Percentiles rank a stretch among this genome's conserved stretches.
phyloP scores from a whole-genome alignment of 305 asterid genomes.

The Galium porrigens region DNA sequence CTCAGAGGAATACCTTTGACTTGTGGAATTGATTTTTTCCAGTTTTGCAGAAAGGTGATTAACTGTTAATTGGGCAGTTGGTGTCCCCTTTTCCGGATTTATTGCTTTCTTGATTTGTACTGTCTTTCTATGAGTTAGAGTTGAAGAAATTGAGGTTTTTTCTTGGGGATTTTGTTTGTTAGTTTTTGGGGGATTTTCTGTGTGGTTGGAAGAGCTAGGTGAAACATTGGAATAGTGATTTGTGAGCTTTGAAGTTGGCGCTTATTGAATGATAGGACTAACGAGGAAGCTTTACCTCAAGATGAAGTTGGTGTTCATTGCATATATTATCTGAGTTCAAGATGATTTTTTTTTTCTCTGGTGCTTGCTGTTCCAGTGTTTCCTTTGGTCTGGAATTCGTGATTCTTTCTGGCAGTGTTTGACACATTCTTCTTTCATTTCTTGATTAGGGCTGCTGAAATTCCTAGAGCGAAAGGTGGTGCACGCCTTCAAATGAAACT shows the following conservation, averaged over 20 bases:
- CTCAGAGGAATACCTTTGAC: not conserved
- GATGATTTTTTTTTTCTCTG: not conserved
- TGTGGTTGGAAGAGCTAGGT: constrained; percentile 7
- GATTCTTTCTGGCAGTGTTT: not conserved
- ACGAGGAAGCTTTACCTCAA: not conserved
- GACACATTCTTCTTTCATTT: constrained; percentile 13
- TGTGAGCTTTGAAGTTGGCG: not conserved
- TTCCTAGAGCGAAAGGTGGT: constrained; percentile 71
- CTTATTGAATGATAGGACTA: not conserved
- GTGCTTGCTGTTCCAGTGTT: not conserved
- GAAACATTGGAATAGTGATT: not conserved
- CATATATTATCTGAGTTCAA: not conserved
- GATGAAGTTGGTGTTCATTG: too few relatives aligned
- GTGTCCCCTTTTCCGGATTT: not conserved
- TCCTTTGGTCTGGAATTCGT: not conserved
- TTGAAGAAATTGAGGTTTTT: not conserved
- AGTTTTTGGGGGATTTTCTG: not conserved
- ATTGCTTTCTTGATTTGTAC: not conserved
- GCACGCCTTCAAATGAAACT: constrained; percentile 66
- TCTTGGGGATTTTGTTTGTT: not conserved
- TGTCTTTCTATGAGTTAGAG: not conserved
- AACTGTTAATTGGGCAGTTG: not conserved
- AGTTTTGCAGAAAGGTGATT: not conserved
- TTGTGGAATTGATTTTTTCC: not conserved
- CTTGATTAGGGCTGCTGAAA: constrained; percentile 53